Percentiles rank a stretch among this genome's conserved stretches.
Conservation (phyloP, 2,329 filamentous ascomycete species). For the Aspergillus flavus region DNA sequence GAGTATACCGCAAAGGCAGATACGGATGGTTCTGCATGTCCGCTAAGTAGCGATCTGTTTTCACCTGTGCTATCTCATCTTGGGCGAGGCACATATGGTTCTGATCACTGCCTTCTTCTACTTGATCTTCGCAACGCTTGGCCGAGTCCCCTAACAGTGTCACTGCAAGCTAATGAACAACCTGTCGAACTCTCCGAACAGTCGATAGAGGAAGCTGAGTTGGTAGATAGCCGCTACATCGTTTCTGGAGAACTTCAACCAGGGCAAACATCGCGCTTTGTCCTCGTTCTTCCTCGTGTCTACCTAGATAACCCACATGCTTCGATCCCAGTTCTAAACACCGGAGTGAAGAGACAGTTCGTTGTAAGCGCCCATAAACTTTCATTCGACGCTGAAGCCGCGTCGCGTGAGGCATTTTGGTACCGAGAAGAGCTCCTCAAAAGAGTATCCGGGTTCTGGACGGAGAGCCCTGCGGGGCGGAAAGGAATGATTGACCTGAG, state of each 20-base stretch:
- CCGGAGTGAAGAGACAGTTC: slow-evolving; percentile 84
- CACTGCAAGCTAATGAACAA: slow-evolving; percentile 53
- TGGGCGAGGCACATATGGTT: slow-evolving; percentile 43
- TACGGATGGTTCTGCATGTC: slow-evolving; percentile 16
- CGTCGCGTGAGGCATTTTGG: slow-evolving; percentile 84
- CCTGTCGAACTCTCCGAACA: slow-evolving; percentile 13
- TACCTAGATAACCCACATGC: slow-evolving; percentile 76
- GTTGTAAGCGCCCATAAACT: slow-evolving; percentile 81
- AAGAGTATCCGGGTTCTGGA: slow-evolving; percentile 72
- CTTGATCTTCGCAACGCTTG: slow-evolving; percentile 88
- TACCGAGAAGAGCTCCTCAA: slow-evolving; percentile 81
- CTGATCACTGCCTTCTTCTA: slow-evolving; percentile 75
- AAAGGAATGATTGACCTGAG: slow-evolving; percentile 75
- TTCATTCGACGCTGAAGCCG: slow-evolving; percentile 76
- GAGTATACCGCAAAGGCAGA: slow-evolving; percentile 6
- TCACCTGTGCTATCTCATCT: slow-evolving; percentile 49
- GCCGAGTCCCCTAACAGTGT: slow-evolving; percentile 75
- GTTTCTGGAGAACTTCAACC: slow-evolving; percentile 56
- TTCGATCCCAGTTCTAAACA: slow-evolving; percentile 77
- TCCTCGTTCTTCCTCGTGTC: slow-evolving; percentile 74
- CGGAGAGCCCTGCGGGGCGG: slow-evolving; percentile 59
- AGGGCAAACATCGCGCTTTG: slow-evolving; percentile 69
- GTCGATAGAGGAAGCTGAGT: slow-evolving; percentile 20
- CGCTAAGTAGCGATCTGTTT: slow-evolving; percentile 44
- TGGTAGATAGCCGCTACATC: slow-evolving; percentile 27